Conservation (phyloP, 805 yeast species). For the Ogataea pignaliae region DNA sequence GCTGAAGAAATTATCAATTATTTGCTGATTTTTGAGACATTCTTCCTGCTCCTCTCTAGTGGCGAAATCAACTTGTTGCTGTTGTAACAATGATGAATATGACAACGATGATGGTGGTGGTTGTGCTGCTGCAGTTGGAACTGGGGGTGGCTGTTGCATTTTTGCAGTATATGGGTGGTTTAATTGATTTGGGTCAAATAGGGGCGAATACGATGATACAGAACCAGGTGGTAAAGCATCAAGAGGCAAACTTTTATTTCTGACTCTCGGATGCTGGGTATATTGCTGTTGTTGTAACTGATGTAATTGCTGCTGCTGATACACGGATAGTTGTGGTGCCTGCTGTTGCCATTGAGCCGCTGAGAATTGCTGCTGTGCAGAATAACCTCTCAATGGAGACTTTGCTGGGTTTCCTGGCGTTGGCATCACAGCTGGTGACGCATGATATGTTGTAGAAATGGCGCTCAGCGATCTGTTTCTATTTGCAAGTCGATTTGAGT, state of each 20-base stretch:
- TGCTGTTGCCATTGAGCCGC: slow-evolving; percentile 1
- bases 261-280: not conserved
- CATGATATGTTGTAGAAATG: slow-evolving; percentile 2
- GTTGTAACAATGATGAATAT: not conserved
- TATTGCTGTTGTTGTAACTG: no score
- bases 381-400: slow-evolving; percentile 1
- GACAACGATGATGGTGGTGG: no score
- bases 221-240: not conserved
- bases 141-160: not conserved
- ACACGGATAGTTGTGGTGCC: not conserved
- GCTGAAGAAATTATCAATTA: slow-evolving; percentile 12
- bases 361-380: not conserved
- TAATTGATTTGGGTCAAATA: slow-evolving; percentile 12
- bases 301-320: not conserved
- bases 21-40: slow-evolving; percentile 6
- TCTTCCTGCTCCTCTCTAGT: not conserved
- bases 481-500: slow-evolving; percentile 3
- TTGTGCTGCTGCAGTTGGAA: not conserved
- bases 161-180: slow-evolving; percentile 2
- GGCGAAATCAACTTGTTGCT: not conserved
- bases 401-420: not conserved
- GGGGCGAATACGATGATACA: slow-evolving; percentile 5
- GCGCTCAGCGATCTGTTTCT: slow-evolving; percentile 18
- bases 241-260: not conserved
- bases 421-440: not conserved